Base-by-base conservation (phyloP, 2,329 filamentous ascomycete species). In the Colletotrichum karsti region DNA sequence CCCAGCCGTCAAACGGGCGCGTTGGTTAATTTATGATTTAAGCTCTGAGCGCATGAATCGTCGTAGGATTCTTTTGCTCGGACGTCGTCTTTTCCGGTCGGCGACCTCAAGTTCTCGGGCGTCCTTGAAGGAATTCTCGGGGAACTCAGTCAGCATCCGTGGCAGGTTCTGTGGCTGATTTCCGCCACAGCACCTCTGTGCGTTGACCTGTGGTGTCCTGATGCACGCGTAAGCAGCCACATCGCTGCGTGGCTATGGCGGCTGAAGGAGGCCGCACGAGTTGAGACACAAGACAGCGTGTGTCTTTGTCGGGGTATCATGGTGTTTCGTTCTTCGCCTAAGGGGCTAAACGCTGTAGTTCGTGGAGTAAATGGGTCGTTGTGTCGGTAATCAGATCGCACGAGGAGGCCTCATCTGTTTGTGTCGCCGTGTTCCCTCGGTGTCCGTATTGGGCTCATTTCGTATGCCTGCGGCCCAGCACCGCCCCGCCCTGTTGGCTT, bases 271-370 rank as follows among this genome's bases (percentile, higher is more conserved):
- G 4, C 22, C 39, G 39, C 26, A 24, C 10, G 18, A 13, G n/a
- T 51, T 54, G 57, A n/a, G 22, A 60, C 24, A 30, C 15, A 30
- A 67, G 51, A 41, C 59, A 57, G 35, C 30, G 35, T 33, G 63
- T 51, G 37, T 42, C 59, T 63, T 67, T 28, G 44, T 61, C 50
- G 35, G 64, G 64, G 64, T 67, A 67, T 67, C 64, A 53, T 63
- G 58, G 12, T 39, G 39, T 53, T 50, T 13, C 22, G 15, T 28
- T 33, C 64, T 67, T 42, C 59, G 44, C 59, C 42, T 37, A 42
- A n/a, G 51, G 44, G 22, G 20, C 42, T 12, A 22, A 5, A 26
- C 63, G 20, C 48, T 26, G 42, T n/a, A 28, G 18, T 48, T 55
- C 20, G 46, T n/a, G 50, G 20, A 18, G 4, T 24, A 22, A n/a